phyloP scores from a whole-genome alignment of 331 rosid species.

The Pyrus hybrid region DNA sequence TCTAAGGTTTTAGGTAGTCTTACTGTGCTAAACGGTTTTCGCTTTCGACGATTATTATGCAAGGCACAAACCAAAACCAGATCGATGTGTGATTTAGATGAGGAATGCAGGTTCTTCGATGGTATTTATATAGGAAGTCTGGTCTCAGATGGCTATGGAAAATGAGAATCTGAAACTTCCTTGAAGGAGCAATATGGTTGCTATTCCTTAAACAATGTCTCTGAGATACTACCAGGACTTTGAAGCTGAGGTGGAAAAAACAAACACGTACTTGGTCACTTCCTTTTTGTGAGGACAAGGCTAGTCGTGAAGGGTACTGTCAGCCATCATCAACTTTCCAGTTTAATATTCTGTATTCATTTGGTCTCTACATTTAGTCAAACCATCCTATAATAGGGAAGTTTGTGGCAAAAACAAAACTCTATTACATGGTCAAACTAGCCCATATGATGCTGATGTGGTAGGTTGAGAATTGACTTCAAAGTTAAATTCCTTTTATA shows the following conservation, averaged over 20 bases:
- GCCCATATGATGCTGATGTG: background rate
- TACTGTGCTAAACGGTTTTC: no score
- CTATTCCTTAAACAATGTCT: background rate
- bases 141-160: constrained; percentile 1
- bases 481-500: background rate
- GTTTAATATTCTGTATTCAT: background rate
- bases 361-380: background rate
- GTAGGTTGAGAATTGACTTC: background rate
- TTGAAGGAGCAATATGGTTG: background rate
- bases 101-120: background rate
- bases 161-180: constrained; percentile 12
- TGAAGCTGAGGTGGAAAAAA: background rate
- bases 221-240: background rate
- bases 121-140: constrained; percentile 15
- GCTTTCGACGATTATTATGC: no score
- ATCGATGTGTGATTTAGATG: background rate
- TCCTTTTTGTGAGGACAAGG: background rate
- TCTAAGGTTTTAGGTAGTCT: no score
- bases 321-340: background rate
- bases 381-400: background rate
- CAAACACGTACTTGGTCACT: background rate
- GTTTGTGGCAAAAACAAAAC: background rate
- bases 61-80: background rate
- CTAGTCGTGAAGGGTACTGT: background rate
- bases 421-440: background rate